phyloP scores from a whole-genome alignment of 2,329 filamentous ascomycete genomes.

The Cercospora sp. region DNA sequence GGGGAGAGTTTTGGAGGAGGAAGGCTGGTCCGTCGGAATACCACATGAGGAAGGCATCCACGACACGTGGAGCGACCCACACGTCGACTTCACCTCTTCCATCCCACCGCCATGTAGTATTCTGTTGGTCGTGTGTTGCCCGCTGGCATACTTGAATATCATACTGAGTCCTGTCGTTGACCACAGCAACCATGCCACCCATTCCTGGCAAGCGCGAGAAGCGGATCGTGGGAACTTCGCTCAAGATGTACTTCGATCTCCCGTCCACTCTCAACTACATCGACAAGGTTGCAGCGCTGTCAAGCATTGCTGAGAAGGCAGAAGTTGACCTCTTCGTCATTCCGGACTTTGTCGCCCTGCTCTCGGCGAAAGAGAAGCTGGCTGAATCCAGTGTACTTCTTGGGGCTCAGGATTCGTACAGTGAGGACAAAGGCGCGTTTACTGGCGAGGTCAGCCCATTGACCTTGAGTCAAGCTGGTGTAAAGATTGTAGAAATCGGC shows the following conservation, averaged over 20 bases:
- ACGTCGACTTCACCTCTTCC: conserved; percentile 9
- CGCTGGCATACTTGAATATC: background rate
- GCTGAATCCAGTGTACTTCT: conserved; percentile 57
- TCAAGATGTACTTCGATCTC: conserved; percentile 79
- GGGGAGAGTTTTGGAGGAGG: background rate
- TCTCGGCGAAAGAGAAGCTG: conserved; percentile 50
- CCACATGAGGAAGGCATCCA: background rate
- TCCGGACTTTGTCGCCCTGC: conserved; percentile 71
- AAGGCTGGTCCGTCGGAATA: background rate
- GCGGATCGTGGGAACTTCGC: conserved; percentile 70
- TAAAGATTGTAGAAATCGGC: conserved; percentile 72
- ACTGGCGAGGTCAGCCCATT: conserved; percentile 75
- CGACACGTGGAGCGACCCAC: conserved; percentile 5
- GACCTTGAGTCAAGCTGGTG: conserved; percentile 66
- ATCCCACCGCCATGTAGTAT: background rate
- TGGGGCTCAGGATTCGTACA: conserved; percentile 75
- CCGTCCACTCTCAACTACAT: conserved; percentile 57
- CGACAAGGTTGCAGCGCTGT: conserved; percentile 44
- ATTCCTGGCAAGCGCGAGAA: conserved; percentile 45
- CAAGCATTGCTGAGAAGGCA: conserved; percentile 55
- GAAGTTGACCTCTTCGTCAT: conserved; percentile 72
- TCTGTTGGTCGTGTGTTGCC: background rate
- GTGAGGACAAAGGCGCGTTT: conserved; percentile 68
- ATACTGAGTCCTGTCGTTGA: background rate
- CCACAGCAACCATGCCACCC: conserved; percentile 35